These are phyloP conservation scores for Rhododendron henanense DNA, from an alignment of 148 eudicot species.

Conservation along the genomic window DNA sequence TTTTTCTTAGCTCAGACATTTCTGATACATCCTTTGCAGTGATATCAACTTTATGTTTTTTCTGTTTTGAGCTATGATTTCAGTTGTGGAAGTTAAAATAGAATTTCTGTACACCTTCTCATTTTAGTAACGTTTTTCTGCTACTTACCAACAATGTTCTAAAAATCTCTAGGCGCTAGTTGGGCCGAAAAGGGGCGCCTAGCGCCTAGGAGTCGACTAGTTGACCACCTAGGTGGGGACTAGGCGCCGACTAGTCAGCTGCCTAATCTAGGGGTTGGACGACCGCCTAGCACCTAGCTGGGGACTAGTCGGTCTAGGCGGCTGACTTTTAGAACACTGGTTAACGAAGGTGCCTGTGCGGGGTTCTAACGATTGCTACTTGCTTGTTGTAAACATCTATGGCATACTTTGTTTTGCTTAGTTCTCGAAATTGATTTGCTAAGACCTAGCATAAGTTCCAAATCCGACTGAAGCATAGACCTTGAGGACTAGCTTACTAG, in stretches of 20 bases:
- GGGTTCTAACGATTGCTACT: neutral
- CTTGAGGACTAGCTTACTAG: neutral
- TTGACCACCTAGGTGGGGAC: too few relatives aligned
- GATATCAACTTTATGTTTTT: neutral
- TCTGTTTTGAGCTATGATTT: neutral
- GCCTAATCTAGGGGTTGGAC: too few relatives aligned
- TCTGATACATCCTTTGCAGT: neutral
- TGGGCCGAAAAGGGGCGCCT: too few relatives aligned
- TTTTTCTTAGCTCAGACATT: neutral
- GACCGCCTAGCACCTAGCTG: too few relatives aligned
- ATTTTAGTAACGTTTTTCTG: neutral
- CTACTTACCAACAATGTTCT: neutral
- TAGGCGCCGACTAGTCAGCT: too few relatives aligned
- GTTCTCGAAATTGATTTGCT: neutral
- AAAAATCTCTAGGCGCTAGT: too few relatives aligned
- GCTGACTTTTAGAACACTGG: too few relatives aligned
- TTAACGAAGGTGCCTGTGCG: neutral
- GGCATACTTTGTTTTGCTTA: neutral
- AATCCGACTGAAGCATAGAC: neutral
- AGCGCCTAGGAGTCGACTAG: too few relatives aligned
- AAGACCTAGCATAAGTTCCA: neutral
- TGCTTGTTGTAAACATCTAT: neutral
- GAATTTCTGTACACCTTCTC: neutral
- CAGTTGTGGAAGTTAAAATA: neutral
- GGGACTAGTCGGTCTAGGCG: too few relatives aligned